Conservation (phyloP, 2,329 filamentous ascomycete genomes). For the Fusarium decemcellulare region DNA sequence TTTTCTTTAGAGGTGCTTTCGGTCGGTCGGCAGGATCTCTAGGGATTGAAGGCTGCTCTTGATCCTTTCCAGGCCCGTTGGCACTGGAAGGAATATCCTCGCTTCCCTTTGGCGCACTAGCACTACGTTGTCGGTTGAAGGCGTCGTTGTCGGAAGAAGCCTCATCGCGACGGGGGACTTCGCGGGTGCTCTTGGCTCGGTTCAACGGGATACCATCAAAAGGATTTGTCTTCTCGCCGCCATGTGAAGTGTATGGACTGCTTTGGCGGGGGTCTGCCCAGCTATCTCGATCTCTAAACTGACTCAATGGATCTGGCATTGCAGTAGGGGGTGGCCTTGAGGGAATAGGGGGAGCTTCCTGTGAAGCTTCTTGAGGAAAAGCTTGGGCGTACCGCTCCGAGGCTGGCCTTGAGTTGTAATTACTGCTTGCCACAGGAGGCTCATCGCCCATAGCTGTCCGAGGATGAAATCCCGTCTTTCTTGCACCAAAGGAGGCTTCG, state of each 20-base stretch:
- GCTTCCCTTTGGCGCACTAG: conserved; percentile 48
- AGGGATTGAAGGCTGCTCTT: conserved; percentile 19
- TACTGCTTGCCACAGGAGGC: conserved; percentile 64
- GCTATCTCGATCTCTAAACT: conserved; percentile 59
- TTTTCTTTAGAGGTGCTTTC: conserved; percentile 44
- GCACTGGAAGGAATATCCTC: conserved; percentile 10
- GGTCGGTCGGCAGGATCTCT: conserved; percentile 36
- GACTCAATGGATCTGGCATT: conserved; percentile 62
- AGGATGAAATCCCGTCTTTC: conserved; percentile 65
- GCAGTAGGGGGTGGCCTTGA: conserved; percentile 37
- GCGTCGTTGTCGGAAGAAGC: conserved; percentile 38
- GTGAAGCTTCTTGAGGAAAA: conserved; percentile 24
- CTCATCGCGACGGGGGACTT: conserved; percentile 49
- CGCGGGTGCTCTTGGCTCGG: conserved; percentile 63
- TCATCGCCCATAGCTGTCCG: conserved; percentile 67
- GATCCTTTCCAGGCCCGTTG: conserved; percentile 1
- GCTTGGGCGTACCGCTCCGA: conserved; percentile 42
- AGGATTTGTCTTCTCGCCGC: conserved; percentile 72
- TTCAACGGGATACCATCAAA: conserved; percentile 64
- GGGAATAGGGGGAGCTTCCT: conserved; percentile 29
- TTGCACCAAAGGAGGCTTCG: conserved; percentile 68
- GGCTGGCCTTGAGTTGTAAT: conserved; percentile 61
- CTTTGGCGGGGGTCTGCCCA: conserved; percentile 66
- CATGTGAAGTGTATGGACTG: conserved; percentile 68
- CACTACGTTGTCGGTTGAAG: conserved; percentile 49